These are phyloP conservation scores for Paecilomyces sp. DNA, from an alignment of 2,329 filamentous ascomycete genomes.

Conservation along the genomic window DNA sequence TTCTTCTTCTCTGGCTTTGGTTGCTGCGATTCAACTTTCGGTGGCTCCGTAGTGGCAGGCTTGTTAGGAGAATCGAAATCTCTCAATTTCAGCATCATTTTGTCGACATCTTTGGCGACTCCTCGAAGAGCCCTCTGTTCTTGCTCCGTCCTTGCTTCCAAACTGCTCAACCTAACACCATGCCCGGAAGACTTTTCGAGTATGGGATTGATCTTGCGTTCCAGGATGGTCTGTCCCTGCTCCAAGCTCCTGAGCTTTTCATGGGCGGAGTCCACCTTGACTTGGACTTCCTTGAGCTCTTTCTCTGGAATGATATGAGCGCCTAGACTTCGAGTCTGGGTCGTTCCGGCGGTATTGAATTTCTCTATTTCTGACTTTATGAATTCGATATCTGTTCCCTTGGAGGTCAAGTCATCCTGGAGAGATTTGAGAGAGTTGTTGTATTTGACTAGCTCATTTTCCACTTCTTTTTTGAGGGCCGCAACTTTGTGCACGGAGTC, in stretches of 20 bases:
- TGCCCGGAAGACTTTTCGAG: neutral
- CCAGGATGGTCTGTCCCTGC: neutral
- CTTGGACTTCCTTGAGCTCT: neutral
- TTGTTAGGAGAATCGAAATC: neutral
- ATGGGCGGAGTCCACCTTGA: neutral
- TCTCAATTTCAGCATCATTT: neutral
- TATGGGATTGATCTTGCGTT: neutral
- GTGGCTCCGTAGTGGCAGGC: neutral
- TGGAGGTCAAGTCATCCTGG: neutral
- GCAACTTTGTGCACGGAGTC: neutral
- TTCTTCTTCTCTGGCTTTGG: neutral
- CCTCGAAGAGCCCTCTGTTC: neutral
- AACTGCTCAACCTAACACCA: neutral
- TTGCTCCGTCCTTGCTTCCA: neutral
- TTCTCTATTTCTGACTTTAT: neutral
- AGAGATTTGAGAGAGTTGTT: neutral
- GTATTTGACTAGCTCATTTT: neutral
- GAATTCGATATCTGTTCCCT: neutral
- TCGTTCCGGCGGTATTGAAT: neutral
- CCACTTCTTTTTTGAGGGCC: neutral
- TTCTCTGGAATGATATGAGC: neutral
- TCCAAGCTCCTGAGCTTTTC: neutral
- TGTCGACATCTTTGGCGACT: neutral
- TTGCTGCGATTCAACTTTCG: neutral
- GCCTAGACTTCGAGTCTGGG: neutral